A percentile compares a stretch with the other conserved stretches of the same genome.
Conservation (phyloP, 306 rosid species). For the Quercus rubra region DNA sequence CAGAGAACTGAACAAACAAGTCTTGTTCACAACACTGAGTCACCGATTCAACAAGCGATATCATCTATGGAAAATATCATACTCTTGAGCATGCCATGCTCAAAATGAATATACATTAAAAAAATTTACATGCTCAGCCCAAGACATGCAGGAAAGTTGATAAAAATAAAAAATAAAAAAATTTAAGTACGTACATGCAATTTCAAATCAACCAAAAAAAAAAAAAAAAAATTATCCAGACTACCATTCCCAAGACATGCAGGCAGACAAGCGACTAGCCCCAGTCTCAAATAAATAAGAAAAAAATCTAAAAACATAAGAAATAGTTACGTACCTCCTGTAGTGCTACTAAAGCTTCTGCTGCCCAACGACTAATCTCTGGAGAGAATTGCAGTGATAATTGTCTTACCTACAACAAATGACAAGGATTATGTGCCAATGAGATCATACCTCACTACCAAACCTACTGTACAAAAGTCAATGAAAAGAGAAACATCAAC, state of each 20-base stretch:
- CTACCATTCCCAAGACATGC: neutral
- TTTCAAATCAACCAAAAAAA: neutral
- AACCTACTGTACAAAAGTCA: constrained; percentile 2
- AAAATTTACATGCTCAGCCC: neutral
- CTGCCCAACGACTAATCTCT: constrained; percentile 53
- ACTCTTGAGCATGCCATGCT: neutral
- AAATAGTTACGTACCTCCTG: constrained; percentile 63
- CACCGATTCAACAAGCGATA: neutral
- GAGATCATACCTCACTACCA: neutral
- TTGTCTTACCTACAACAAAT: constrained; percentile 52
- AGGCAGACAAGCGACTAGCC: neutral
- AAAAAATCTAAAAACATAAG: constrained; percentile 8
- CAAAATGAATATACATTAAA: neutral
- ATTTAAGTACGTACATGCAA: neutral
- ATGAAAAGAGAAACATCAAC: neutral
- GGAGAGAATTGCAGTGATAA: constrained; percentile 38
- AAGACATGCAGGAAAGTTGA: neutral
- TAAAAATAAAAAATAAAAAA: neutral
- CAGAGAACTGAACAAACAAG: neutral
- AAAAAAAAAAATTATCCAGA: neutral
- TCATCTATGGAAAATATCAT: neutral
- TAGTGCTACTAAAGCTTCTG: constrained; percentile 69
- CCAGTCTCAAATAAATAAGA: neutral
- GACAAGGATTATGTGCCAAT: neutral
- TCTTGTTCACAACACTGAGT: neutral